Evolutionary conservation across 164 flowering plant species (phyloP), one percentile per base, ranked within the genome.

Genomic region (Vitis rotundifolia): DNA sequence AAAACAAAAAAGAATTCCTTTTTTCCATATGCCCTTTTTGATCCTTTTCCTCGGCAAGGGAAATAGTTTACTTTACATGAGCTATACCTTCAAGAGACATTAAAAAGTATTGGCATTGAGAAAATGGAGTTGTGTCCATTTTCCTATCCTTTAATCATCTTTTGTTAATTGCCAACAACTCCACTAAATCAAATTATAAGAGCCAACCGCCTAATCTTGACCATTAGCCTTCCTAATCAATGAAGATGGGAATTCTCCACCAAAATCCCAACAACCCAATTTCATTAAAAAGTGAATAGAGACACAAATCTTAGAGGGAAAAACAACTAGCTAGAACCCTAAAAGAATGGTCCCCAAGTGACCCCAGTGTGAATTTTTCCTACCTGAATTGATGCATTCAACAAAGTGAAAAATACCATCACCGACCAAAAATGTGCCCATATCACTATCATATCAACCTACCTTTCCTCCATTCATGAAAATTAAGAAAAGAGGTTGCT

Each of bases 381-480:
- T 50, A 78, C 80, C 73, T 73, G 79, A 77, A 78, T 76, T 63
- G 75, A 75, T 81, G 53, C 66, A 51, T 62, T 61, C 55, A 18
- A 71, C 68, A 61, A 66, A 75, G 62, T 62, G 14, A 49, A 71
- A 47, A 52, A 44, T 12, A 15, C 49, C 48, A 54, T 29, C 51
- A 58, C 76, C 77, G 75, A 73, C 72, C 55, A 61, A 67, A 73
- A 67, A 67, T 52, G 70, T 13, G 63, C 59, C 55, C 59, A 2
- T 1, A 18, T 55, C 67, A 65, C 44, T 3, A 78, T 75, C 78
- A 68, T 75, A 1, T 60, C 73, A 22, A 15, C 70, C 65, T 14
- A 71, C 61, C 60, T 49, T 68, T 70, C 54, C 52, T 7, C 51
- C 57, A 49, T 44, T 62, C 66, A 70, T 63, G 59, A 63, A 64